Evolutionary conservation across 2,329 filamentous ascomycete species (phyloP), one percentile per base, ranked within the genome.

Genomic region (Fusarium sp.): DNA sequence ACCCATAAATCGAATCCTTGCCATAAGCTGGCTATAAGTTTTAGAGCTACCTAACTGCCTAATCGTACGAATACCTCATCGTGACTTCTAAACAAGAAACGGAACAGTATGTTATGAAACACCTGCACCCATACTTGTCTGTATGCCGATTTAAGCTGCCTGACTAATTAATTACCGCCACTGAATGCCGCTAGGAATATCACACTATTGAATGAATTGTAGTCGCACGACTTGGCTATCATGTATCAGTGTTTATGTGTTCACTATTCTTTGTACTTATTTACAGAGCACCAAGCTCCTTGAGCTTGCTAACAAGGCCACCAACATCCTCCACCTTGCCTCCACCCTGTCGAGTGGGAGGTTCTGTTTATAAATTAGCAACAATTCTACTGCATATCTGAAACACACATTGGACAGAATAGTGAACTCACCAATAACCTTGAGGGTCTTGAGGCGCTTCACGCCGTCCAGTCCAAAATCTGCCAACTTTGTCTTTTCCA

Each of bases 281-380:
- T 75, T 87, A 97, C 81, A 97, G 82, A 68, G 94, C 96, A 72
- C 96, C 96, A 70, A 99, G 83, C 84, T 99, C 95, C 88, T 98
- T 98, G 77, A 99, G 84, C 87, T 96, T 97, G 60, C 87, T 81
- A 75, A 99, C 90, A 81, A 99, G 88, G n/a, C 94, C 94, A 80
- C 96, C 94, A 22, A 99, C 96, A 83, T 97, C 92, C 77, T 97
- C 94, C 20, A 99, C 96, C 88, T 98, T 99, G 72, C 93, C 94
- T 74, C 96, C 96, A 40, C 96, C 96, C 82, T 97, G 89, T 80
- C 96, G 87, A 67, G 92, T 84, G 50, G 93, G 87, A 56, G 96
- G 96, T 83, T 99, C 96, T 90, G 80, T 76, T 56, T 43, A 13
- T 56, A 45, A 41, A 30, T 72, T 25, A 71, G 65, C 27, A 51